Base-by-base conservation (phyloP, 228 moss, liverwort and hornwort species). In the Sphagnum fallax region DNA sequence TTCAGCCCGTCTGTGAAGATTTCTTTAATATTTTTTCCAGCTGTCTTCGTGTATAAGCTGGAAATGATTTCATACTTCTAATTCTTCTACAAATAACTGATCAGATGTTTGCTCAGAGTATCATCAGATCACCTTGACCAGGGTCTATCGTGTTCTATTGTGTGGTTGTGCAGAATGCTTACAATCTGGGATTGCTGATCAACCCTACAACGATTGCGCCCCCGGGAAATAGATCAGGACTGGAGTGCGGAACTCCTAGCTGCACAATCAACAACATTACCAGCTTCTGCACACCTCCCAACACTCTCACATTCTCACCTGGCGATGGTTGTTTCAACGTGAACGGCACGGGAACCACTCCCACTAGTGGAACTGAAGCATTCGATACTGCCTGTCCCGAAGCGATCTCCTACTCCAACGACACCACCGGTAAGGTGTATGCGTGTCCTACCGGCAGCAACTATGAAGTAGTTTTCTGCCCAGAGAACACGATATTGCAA, bases 401-500 rank as follows among this genome's bases (percentile, higher is more conserved):
- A 49, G 77, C 77, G 0, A 77, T 73, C 70, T 80, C 80, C 0
- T 84, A 84, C 10, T 84, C 83, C 62, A 73, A 65, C 52, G 83
- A 80, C 71, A 60, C 73, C 6, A 4, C 0, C 0, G 6, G 8
- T 0, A 0, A 6, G 0, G 77, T 78, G n/a, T 77, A 59, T 16
- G 75, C 48, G 0, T 84, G 84, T 63, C 0, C 48, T 16, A 80
- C 77, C 0, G 63, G 66, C 65, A 77, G 51, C 66, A 63, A 84
- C 10, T 84, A 75, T 71, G 51, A 80, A 15, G 84, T 84, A 1
- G 68, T 84, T 18, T 77, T 80, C 53, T 80, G 84, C 60, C 84
- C 80, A 32, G 2, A 32, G 32, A 32, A 32, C 32, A 32, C 32
- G 32, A 32, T 32, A 32, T 32, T 32, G 32, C 32, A 32, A 32